A percentile compares a stretch with the other conserved stretches of the same genome.
Evolutionary conservation across 176 grass and related monocot genomes (phyloP).

Genomic region (Eragrostis nindensis): DNA sequence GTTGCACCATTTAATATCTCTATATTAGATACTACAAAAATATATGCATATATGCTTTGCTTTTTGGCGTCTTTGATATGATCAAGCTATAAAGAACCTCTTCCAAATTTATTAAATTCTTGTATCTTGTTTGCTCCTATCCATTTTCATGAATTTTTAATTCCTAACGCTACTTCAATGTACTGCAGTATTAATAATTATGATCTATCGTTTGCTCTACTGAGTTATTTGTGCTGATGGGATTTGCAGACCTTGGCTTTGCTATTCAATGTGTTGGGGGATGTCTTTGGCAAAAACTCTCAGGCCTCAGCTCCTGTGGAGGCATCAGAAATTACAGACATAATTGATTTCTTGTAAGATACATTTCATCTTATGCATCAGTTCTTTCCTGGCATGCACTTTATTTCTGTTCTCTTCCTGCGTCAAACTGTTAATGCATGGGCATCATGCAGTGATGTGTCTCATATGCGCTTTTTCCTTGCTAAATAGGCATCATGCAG

Average conservation of each 20-base stretch:
- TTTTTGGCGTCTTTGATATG: too few species aligned
- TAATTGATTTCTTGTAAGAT: slow-evolving; percentile 97
- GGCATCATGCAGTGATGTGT: slow-evolving; percentile 2
- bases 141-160: too few species aligned
- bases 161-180: not conserved
- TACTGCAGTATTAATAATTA: slow-evolving; percentile 5
- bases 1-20: not conserved
- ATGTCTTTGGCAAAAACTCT: slow-evolving; percentile 94
- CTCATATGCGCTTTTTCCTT: not conserved
- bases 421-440: not conserved
- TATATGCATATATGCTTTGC: not conserved
- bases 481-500: slow-evolving; percentile 78
- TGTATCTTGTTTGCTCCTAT: too few species aligned
- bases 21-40: too few species aligned
- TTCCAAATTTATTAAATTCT: not conserved
- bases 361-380: not conserved
- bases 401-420: not conserved
- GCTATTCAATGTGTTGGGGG: slow-evolving; percentile 85
- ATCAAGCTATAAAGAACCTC: not conserved
- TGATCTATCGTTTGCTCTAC: not conserved
- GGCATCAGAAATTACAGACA: slow-evolving; percentile 87
- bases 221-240: slow-evolving; percentile 26
- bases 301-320: slow-evolving; percentile 69
- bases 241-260: slow-evolving; percentile 89
- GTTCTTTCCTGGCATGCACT: not conserved